Conservation (phyloP, 1,139 yeast species). For the Insectozyma bohioensis region DNA sequence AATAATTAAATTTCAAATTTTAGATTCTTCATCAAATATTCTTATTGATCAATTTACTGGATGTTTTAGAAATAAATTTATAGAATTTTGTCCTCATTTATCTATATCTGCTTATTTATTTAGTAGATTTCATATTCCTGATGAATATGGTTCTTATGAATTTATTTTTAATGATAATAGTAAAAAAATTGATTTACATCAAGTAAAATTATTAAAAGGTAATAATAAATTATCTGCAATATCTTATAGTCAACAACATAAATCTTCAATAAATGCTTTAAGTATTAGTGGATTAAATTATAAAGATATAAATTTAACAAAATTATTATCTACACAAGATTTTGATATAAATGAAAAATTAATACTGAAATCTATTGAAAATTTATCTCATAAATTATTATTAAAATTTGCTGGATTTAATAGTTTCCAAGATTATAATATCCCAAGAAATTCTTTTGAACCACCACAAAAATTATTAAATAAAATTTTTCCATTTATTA, state of each 20-base stretch:
- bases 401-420: slow-evolving; percentile 28
- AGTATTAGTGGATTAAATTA: slow-evolving; percentile 22
- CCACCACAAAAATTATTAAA: slow-evolving; percentile 29
- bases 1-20: slow-evolving; percentile 7
- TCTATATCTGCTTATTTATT: slow-evolving; percentile 32
- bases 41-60: slow-evolving; percentile 18
- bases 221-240: slow-evolving; percentile 24
- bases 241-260: slow-evolving; percentile 30
- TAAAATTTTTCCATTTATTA: slow-evolving; percentile 32
- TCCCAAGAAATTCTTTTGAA: slow-evolving; percentile 22
- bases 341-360: slow-evolving; percentile 15
- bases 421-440: slow-evolving; percentile 18
- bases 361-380: slow-evolving; percentile 14
- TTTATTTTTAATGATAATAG: slow-evolving; percentile 15
- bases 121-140: slow-evolving; percentile 30
- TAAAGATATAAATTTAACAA: slow-evolving; percentile 21
- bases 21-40: neutral
- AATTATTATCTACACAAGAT: slow-evolving; percentile 20
- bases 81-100: slow-evolving; percentile 33
- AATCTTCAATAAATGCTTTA: slow-evolving; percentile 24
- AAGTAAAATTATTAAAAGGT: slow-evolving; percentile 27
- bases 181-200: slow-evolving; percentile 16
- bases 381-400: slow-evolving; percentile 18
- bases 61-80: slow-evolving; percentile 26
- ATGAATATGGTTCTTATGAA: slow-evolving; percentile 27